Evolutionary conservation across 495 filamentous ascomycete genomes (phyloP).

Genomic region (Aspergillus biplanus): DNA sequence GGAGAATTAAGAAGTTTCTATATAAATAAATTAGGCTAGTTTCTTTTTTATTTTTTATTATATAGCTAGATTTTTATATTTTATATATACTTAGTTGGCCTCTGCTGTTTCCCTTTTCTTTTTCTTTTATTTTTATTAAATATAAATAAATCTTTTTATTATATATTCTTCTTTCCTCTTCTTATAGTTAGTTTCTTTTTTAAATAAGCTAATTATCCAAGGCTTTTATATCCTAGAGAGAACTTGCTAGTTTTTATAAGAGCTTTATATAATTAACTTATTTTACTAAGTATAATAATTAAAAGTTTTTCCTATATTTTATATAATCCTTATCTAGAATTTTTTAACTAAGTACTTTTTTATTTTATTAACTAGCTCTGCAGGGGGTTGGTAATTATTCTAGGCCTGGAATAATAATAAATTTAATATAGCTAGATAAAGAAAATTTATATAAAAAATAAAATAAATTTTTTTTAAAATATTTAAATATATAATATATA

Average conservation of each 20-base stretch:
- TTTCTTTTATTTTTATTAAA: neutral
- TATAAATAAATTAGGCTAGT: too few species aligned
- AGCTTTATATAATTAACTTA: neutral
- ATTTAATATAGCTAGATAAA: neutral
- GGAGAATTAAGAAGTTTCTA: too few species aligned
- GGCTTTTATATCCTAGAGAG: neutral
- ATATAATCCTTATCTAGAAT: neutral
- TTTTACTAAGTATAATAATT: neutral
- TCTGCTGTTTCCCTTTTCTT: too few species aligned
- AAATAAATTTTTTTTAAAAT: neutral
- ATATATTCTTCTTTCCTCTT: neutral
- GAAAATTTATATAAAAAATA: slow-evolving; percentile 4
- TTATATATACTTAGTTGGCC: too few species aligned
- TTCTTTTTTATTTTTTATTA: too few species aligned
- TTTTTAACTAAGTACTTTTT: neutral
- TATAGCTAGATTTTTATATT: too few species aligned
- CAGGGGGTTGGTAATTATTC: neutral
- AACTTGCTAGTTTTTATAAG: neutral
- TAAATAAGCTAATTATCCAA: neutral
- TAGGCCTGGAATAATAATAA: neutral
- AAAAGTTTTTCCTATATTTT: neutral
- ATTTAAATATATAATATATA: slow-evolving; percentile 6
- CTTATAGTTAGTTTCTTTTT: neutral
- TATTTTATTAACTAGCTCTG: neutral
- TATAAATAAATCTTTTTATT: neutral